A percentile compares a stretch with the other conserved stretches of the same genome.
phyloP scores from a whole-genome alignment of 768 basidiomycete genomes.

The Termitomyces sp. region DNA sequence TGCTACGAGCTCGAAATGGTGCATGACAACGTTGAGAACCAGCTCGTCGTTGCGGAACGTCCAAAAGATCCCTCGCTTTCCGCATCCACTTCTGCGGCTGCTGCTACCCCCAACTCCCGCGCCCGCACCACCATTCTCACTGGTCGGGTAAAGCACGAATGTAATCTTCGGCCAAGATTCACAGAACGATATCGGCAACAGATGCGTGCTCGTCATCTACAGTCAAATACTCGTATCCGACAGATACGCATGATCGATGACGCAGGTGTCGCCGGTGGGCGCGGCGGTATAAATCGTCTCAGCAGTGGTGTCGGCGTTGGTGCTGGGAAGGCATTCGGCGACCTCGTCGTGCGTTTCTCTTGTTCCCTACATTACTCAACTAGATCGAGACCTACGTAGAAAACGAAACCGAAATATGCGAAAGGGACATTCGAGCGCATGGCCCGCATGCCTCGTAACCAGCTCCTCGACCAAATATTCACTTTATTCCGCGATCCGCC shows the following conservation, averaged over 20 bases:
- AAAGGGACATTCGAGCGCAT: slow-evolving; percentile 81
- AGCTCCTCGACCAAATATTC: slow-evolving; percentile 83
- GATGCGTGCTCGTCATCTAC: slow-evolving; percentile 60
- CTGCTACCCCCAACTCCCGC: slow-evolving; percentile 44
- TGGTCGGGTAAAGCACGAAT: slow-evolving; percentile 78
- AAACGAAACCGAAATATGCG: slow-evolving; percentile 58
- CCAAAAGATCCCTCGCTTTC: slow-evolving; percentile 54
- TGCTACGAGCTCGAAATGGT: slow-evolving; percentile 88
- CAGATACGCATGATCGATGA: slow-evolving; percentile 75
- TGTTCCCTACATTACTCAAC: background rate
- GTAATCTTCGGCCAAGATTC: slow-evolving; percentile 64
- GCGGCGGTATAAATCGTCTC: slow-evolving; percentile 71
- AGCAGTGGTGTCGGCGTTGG: slow-evolving; percentile 68
- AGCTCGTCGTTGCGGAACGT: slow-evolving; percentile 79
- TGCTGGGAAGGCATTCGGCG: slow-evolving; percentile 50
- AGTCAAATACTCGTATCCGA: slow-evolving; percentile 60
- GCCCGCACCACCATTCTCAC: slow-evolving; percentile 76
- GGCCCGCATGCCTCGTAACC: slow-evolving; percentile 87
- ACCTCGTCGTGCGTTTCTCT: slow-evolving; percentile 53
- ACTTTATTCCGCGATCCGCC: slow-evolving; percentile 67
- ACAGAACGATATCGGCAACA: slow-evolving; percentile 63
- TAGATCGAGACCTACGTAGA: slow-evolving; percentile 26
- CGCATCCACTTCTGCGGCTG: slow-evolving; percentile 26
- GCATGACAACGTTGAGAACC: slow-evolving; percentile 78
- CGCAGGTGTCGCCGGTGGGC: slow-evolving; percentile 58